Base-by-base conservation (phyloP, 1,139 yeast genomes). In the Wickerhamomyces sp. region DNA sequence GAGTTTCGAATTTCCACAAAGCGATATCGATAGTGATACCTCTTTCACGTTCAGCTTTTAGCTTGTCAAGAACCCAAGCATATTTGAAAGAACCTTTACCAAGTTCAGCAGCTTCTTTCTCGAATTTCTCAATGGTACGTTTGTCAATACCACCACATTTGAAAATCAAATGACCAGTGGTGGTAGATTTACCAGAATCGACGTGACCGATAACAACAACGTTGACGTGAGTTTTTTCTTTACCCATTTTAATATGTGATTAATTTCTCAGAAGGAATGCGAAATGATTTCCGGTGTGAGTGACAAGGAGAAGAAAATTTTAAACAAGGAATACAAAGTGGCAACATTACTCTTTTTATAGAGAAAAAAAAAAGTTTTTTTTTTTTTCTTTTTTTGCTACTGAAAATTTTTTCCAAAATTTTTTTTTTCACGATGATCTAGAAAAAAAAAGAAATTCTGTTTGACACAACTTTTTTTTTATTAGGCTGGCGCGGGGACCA, bases 191-290 rank as follows among this genome's bases (percentile, higher is more conserved):
- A 77, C 95, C 95, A 59, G 96, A 87, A 76, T 87, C 96, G 95
- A 87, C 96, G 93, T 88, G 97, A 73, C 97, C 97, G 71, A 89
- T 89, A 69, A 89, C 97, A 72, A 89, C 97, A 75, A 89, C 91
- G 95, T 89, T 89, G 74, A 89, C 84, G 86, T 89, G 97, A 73
- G 78, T 66, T 84, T 87, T 88, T 66, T 82, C 95, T 73, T 86
- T 86, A 79, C 95, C 91, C 89, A 19, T 19, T 19, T 16, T 4
- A 16, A 25, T 24, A 10, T 10, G 5, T 22, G n/a, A n/a, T n/a
- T n/a, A n/a, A 32, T 30, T 20, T 34, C 46, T 42, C 46, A 42
- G 46, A 40, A 42, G 45, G 46, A 41, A 42, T 39, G 43, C 43
- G 23, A 39, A 35, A 30, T 34, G 46, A 37, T 41, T 42, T 35